Percentiles rank a stretch among this genome's conserved stretches.
Evolutionary conservation across 495 filamentous ascomycete genomes (phyloP).

Genomic region (Penicillium canariense): DNA sequence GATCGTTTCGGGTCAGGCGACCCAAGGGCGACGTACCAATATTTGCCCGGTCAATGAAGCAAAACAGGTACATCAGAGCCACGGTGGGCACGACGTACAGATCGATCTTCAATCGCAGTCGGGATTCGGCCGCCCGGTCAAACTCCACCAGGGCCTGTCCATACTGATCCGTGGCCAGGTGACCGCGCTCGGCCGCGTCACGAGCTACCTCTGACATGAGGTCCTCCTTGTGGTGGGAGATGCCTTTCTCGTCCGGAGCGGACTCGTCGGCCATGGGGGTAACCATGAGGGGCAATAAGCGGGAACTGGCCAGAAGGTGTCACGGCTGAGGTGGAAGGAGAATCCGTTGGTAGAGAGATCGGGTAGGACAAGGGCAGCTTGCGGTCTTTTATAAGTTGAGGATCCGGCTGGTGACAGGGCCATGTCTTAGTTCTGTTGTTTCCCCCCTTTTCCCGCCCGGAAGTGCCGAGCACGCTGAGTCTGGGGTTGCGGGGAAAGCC

Average conservation of each 20-base stretch:
- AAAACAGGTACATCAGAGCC: slow-evolving; percentile 49
- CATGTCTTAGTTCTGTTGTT: no score
- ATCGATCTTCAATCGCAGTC: slow-evolving; percentile 47
- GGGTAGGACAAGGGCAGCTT: not conserved
- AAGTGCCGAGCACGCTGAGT: not conserved
- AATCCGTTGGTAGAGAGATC: not conserved
- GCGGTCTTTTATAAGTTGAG: not conserved
- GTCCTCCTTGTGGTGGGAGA: slow-evolving; percentile 19
- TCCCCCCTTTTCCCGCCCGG: not conserved
- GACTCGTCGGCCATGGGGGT: slow-evolving; percentile 6
- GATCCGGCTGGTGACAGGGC: not conserved
- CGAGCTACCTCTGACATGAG: slow-evolving; percentile 31
- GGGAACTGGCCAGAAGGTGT: not conserved
- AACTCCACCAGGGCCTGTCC: slow-evolving; percentile 56
- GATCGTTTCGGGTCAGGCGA: no score
- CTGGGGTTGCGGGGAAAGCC: slow-evolving; percentile 13
- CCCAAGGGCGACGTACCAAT: no score
- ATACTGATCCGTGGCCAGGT: slow-evolving; percentile 60
- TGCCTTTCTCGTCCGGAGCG: slow-evolving; percentile 26
- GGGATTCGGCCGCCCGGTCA: slow-evolving; percentile 58
- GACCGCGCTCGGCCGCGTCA: slow-evolving; percentile 55
- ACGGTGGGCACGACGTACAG: slow-evolving; percentile 48
- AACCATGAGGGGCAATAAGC: slow-evolving; percentile 4
- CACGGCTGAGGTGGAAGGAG: not conserved
- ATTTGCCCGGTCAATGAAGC: slow-evolving; percentile 59